Conservation (phyloP, 2,329 filamentous ascomycete genomes). For the Sclerotiophoma versabilis region DNA sequence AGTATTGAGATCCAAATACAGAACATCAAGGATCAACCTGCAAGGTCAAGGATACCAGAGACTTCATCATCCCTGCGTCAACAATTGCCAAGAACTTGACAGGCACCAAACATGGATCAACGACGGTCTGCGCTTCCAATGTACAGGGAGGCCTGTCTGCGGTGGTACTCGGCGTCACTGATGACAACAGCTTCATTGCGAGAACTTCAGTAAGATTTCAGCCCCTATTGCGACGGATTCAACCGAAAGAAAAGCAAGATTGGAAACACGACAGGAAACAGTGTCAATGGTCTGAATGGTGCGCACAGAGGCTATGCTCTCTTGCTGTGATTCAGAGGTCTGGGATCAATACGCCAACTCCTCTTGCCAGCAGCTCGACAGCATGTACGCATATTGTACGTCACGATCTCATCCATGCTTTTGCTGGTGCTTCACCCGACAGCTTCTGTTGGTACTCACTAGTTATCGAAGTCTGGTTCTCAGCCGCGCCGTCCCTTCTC, state of each 20-base stretch:
- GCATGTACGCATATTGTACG: background rate
- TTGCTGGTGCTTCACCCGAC: background rate
- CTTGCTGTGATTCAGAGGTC: background rate
- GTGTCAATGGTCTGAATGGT: background rate
- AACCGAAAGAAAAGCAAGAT: background rate
- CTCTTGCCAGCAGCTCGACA: background rate
- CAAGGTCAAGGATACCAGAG: conserved; percentile 1
- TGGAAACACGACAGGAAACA: background rate
- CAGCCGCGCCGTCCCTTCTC: background rate
- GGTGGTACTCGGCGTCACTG: conserved; percentile 14
- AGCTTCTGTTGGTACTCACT: background rate
- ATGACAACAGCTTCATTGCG: conserved; percentile 12
- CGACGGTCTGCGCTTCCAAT: conserved; percentile 1
- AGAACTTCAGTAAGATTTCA: background rate
- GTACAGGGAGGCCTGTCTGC: conserved; percentile 3
- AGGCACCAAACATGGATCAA: conserved; percentile 9
- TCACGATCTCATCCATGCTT: background rate
- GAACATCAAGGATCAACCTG: background rate
- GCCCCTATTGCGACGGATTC: conserved; percentile 5
- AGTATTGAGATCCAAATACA: background rate
- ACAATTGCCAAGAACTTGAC: background rate
- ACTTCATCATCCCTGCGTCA: conserved; percentile 1
- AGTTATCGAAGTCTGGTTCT: background rate
- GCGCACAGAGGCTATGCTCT: background rate
- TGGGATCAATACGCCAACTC: background rate